Base-by-base conservation (phyloP, 495 filamentous ascomycete species). In the Cercophora newfieldiana region DNA sequence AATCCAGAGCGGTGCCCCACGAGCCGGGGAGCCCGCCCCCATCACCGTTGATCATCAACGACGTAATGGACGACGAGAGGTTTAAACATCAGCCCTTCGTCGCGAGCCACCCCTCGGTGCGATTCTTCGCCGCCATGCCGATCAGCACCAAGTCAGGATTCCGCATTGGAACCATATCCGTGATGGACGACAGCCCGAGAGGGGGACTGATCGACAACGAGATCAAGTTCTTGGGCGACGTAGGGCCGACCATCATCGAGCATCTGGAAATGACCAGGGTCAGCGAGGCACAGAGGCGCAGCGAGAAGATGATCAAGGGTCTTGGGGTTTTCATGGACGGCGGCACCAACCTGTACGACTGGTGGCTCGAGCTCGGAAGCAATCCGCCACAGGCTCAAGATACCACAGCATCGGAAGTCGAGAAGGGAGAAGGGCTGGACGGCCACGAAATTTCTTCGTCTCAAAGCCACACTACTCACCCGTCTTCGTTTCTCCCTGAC, bases 261-360 rank as follows among this genome's bases (percentile, higher is more conserved):
- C 77, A 81, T 60, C 67, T 82, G 6, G 78, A 80, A 48, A 66
- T 72, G 31, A 71, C 67, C 5, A 67, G 72, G 21, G 24, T 69
- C 62, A 71, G 74, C 37, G 57, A 66, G 22, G 56, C 72, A 25
- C 71, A 77, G 18, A 55, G 69, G 57, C 70, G 77, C n/a, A 63
- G 68, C 47, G 76, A 79, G 66, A 69, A 71, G 64, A 74, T 80
- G 69, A 71, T 81, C 29, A 74, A 75, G 30, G 78, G 74, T 7
- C 71, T 80, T 2, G 70, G 74, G 10, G 61, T 71, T 28, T 80
- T 79, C 58, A 74, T 79, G 28, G 74, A 79, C 64, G 78, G 78
- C 16, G 71, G 73, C 51, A 64, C 69, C 12, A 70, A 66, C 19
- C 63, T 76, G 18, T 55, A 70, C 58, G 71, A 77, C 21, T 75